Percentiles rank a stretch among this genome's conserved stretches.
Evolutionary conservation across 257 asterid genomes (phyloP).

Genomic region (Oldenlandia corymbosa): DNA sequence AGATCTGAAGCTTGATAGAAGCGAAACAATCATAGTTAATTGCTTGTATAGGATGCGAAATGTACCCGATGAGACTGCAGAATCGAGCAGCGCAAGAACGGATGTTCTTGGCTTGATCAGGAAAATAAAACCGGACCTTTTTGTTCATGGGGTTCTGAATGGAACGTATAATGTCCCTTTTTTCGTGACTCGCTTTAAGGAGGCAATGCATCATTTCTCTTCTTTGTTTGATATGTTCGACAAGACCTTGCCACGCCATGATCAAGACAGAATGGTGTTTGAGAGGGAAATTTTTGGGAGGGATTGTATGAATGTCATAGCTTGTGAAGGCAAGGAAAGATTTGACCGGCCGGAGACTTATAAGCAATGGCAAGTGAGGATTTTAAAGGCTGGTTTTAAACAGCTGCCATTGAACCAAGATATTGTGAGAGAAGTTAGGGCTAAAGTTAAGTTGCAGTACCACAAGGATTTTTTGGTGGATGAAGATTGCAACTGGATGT

Average conservation of each 20-base stretch:
- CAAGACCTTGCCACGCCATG: slow-evolving; percentile 17
- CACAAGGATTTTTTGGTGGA: slow-evolving; percentile 31
- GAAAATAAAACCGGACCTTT: slow-evolving; percentile 26
- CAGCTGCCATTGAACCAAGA: slow-evolving; percentile 26
- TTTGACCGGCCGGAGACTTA: slow-evolving; percentile 37
- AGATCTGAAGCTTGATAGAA: slow-evolving; percentile 26
- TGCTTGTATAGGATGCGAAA: slow-evolving; percentile 33
- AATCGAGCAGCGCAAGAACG: slow-evolving; percentile 19
- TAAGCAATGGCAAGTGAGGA: slow-evolving; percentile 31
- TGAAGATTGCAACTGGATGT: slow-evolving; percentile 33
- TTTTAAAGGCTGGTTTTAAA: slow-evolving; percentile 29
- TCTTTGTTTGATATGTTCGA: slow-evolving; percentile 37
- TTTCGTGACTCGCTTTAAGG: slow-evolving; percentile 19
- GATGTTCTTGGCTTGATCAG: slow-evolving; percentile 26
- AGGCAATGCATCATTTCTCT: slow-evolving; percentile 29
- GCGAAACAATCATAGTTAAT: slow-evolving; percentile 22
- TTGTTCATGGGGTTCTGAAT: slow-evolving; percentile 32
- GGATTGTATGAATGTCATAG: slow-evolving; percentile 29
- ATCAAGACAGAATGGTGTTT: slow-evolving; percentile 24
- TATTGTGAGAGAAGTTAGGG: slow-evolving; percentile 23
- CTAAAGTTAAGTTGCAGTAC: slow-evolving; percentile 22
- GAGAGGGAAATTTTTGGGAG: slow-evolving; percentile 31
- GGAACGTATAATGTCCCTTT: slow-evolving; percentile 28
- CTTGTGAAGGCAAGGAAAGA: slow-evolving; percentile 35
- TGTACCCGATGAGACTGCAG: slow-evolving; percentile 23